These are phyloP conservation scores for Helenozyma baotianmanensis DNA, from an alignment of 805 yeast genomes.

Conservation along the genomic window DNA sequence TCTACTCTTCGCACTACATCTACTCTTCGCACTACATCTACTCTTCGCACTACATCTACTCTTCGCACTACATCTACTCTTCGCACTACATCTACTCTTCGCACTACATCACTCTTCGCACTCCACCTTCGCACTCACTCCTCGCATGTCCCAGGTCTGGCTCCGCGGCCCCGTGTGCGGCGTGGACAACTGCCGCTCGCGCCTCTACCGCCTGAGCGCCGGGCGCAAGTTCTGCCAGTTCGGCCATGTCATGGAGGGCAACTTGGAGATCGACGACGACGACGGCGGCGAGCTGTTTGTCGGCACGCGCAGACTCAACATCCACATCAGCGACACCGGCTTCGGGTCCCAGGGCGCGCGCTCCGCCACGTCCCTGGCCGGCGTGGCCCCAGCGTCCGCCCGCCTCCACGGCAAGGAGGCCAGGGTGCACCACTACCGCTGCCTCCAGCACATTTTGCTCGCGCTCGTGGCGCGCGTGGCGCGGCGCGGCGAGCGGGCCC, in stretches of 20 bases:
- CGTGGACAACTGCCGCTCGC: slow-evolving; percentile 80
- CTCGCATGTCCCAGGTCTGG: slow-evolving; percentile 40
- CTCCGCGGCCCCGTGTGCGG: slow-evolving; percentile 83
- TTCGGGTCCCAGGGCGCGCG: slow-evolving; percentile 10
- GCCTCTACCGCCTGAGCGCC: slow-evolving; percentile 63
- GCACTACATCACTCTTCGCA: too few species aligned
- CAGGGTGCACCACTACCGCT: slow-evolving; percentile 36
- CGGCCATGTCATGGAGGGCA: slow-evolving; percentile 86
- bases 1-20: too few species aligned
- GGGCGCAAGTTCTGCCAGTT: slow-evolving; percentile 83
- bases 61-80: too few species aligned
- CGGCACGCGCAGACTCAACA: slow-evolving; percentile 51
- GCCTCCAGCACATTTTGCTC: slow-evolving; percentile 49
- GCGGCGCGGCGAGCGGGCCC: slow-evolving; percentile 3
- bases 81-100: too few species aligned
- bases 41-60: too few species aligned
- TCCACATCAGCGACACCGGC: slow-evolving; percentile 34
- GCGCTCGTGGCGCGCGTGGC: slow-evolving; percentile 24
- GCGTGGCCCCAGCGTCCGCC: neutral
- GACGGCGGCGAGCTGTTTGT: slow-evolving; percentile 59
- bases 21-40: too few species aligned
- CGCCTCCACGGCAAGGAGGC: slow-evolving; percentile 48
- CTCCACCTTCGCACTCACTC: too few species aligned
- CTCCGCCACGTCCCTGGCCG: neutral
- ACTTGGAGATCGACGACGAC: slow-evolving; percentile 74